Evolutionary conservation across 2,329 filamentous ascomycete species (phyloP), one percentile per base, ranked within the genome.

Genomic region (Botryosphaeria dothidea): DNA sequence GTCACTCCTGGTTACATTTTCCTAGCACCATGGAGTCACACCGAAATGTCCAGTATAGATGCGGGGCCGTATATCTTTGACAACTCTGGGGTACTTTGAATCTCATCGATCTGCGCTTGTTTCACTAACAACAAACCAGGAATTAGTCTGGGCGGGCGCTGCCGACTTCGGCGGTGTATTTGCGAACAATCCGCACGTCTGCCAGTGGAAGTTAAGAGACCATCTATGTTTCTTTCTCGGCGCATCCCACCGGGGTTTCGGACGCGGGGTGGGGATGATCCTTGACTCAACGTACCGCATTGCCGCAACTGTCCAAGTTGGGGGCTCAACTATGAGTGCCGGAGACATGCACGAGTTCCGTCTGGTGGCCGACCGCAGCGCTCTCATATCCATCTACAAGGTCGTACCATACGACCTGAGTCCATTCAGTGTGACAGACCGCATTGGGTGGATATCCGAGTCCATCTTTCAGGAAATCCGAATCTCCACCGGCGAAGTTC

Each of bases 291-390:
- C 46, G 4, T 49, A 49, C 23, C 46, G 46, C 15, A 27, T 49
- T 13, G 46, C 46, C 5, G 46, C 25, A 49, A 49, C 46, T 27
- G 15, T 49, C 15, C 46, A 49, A n/a, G 46, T 29, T n/a, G 46
- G 46, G 2, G 46, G 46, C 46, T 49, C 46, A 25, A 29, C 46
- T 2, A 27, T 27, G 23, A 27, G 21, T 7, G 46, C 46, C 29
- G 69, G 67, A 9, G 81, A 83, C 64, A 66, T 81, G n/a, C 78
- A 83, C 62, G 80, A 83, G 62, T 81, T 82, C 36, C 73, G 70
- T 9, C 77, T 83, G 60, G 82, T 80, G 0, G 64, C 67, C 5
- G 69, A 79, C 9, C 75, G 76, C 21, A 82, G 80, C 1, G 79
- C 79, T 1, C 66, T 83, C 4, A 71, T 83, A n/a, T 75, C 77